These are phyloP conservation scores for Staphylotrichum longicolle DNA, from an alignment of 495 filamentous ascomycete genomes.

Conservation along the genomic window DNA sequence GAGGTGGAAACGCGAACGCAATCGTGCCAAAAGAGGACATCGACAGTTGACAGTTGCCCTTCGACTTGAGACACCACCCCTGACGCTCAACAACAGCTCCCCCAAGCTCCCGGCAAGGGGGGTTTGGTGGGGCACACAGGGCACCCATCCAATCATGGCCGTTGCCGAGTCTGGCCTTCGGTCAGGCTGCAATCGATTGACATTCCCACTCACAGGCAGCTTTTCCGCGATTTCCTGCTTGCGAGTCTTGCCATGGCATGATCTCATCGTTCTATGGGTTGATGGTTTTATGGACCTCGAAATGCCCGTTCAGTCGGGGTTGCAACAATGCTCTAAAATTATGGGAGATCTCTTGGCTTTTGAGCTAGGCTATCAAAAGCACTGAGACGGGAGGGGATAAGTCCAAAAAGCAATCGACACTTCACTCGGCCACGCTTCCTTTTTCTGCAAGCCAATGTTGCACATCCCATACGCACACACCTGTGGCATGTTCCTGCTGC, in stretches of 20 bases:
- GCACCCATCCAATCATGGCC: neutral
- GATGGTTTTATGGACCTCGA: neutral
- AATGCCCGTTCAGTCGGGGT: no score
- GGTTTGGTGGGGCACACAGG: neutral
- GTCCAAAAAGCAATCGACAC: no score
- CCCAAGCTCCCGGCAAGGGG: neutral
- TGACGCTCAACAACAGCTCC: slow-evolving; percentile 3
- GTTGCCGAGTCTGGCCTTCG: no score
- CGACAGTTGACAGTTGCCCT: neutral
- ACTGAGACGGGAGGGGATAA: no score
- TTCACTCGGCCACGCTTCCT: no score
- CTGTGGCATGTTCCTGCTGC: no score
- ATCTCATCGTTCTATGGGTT: neutral
- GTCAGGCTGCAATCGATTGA: neutral
- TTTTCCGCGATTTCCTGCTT: neutral
- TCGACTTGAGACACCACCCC: neutral
- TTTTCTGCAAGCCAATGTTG: no score
- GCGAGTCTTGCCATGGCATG: neutral
- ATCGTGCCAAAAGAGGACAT: neutral
- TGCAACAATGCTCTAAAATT: no score
- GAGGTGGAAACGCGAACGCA: neutral
- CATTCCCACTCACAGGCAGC: neutral
- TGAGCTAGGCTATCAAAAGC: no score
- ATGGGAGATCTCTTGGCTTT: no score
- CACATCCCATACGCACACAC: no score